A percentile compares a stretch with the other conserved stretches of the same genome.
Conservation (phyloP, 2,329 filamentous ascomycete species). For the Monascus ruber region DNA sequence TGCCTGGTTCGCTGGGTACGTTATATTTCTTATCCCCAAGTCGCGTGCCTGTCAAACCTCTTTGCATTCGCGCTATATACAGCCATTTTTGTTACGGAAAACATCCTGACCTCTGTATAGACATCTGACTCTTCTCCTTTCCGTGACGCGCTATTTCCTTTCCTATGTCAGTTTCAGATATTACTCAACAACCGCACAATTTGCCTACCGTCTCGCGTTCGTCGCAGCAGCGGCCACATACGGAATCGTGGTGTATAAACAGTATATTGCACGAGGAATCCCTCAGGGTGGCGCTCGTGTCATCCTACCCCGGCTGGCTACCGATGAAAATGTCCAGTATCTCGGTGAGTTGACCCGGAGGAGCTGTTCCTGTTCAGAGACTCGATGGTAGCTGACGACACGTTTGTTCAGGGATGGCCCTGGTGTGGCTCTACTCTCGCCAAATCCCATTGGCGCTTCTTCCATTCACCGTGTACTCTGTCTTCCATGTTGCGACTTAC, state of each 20-base stretch:
- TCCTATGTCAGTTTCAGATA: conserved; percentile 87
- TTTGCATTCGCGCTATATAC: too few relatives aligned
- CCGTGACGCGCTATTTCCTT: conserved; percentile 68
- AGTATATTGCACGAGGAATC: conserved; percentile 74
- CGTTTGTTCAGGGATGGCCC: conserved; percentile 60
- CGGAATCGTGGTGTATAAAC: conserved; percentile 98
- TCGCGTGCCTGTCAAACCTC: too few relatives aligned
- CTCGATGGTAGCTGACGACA: not conserved
- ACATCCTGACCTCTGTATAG: conserved; percentile 37
- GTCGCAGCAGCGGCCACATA: conserved; percentile 83
- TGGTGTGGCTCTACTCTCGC: conserved; percentile 86
- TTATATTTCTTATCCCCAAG: conserved; percentile 17
- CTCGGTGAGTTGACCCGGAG: conserved; percentile 53
- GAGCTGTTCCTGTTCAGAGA: not conserved
- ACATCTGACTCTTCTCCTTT: conserved; percentile 75
- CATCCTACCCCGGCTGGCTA: conserved; percentile 55
- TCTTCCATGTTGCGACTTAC: conserved; percentile 98
- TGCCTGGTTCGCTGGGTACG: conserved; percentile 73
- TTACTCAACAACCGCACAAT: conserved; percentile 61
- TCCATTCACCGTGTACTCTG: conserved; percentile 90
- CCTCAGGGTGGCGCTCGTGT: conserved; percentile 52
- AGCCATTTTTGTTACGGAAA: too few relatives aligned
- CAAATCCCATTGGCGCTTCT: conserved; percentile 85
- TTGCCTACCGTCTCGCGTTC: conserved; percentile 86
- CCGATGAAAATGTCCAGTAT: conserved; percentile 97